Evolutionary conservation across 352 stramenopile genomes (phyloP).

Genomic region (Globisporangium alternatum): DNA sequence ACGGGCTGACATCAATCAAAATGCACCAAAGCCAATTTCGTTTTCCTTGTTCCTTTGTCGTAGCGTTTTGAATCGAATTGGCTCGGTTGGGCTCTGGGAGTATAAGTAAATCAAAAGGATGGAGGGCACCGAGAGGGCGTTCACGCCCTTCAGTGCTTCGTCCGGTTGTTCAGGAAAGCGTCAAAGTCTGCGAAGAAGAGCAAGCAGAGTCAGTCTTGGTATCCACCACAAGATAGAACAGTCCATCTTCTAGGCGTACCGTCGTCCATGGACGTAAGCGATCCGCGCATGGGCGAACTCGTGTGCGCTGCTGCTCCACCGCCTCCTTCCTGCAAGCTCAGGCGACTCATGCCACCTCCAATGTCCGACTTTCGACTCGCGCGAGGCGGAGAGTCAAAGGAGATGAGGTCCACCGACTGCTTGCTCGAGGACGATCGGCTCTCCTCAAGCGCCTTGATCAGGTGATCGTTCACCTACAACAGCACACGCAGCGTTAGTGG

Average conservation of each 20-base stretch:
- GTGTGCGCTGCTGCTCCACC: constrained; percentile 5
- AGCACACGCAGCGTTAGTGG: background rate
- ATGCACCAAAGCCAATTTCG: background rate
- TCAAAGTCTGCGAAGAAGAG: constrained; percentile 35
- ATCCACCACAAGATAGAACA: background rate
- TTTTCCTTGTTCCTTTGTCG: background rate
- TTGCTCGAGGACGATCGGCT: constrained; percentile 24
- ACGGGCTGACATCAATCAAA: background rate
- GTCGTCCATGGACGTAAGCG: constrained; percentile 41
- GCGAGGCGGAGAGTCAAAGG: constrained; percentile 54
- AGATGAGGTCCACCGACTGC: constrained; percentile 44
- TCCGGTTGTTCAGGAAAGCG: constrained; percentile 38
- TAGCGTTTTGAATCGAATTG: background rate
- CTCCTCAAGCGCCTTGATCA: constrained; percentile 79
- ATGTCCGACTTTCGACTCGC: constrained; percentile 24
- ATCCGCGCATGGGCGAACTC: constrained; percentile 13
- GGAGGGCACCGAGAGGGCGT: background rate
- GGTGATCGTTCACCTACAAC: constrained; percentile 70
- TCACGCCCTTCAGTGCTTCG: constrained; percentile 17
- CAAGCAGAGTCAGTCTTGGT: background rate
- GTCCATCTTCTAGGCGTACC: constrained; percentile 23
- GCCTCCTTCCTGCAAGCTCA: constrained; percentile 28
- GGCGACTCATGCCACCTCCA: constrained; percentile 20
- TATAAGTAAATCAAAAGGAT: constrained; percentile 16
- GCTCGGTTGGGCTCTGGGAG: background rate